Conservation (phyloP, 768 basidiomycete species). For the Ephemerocybe angulata region DNA sequence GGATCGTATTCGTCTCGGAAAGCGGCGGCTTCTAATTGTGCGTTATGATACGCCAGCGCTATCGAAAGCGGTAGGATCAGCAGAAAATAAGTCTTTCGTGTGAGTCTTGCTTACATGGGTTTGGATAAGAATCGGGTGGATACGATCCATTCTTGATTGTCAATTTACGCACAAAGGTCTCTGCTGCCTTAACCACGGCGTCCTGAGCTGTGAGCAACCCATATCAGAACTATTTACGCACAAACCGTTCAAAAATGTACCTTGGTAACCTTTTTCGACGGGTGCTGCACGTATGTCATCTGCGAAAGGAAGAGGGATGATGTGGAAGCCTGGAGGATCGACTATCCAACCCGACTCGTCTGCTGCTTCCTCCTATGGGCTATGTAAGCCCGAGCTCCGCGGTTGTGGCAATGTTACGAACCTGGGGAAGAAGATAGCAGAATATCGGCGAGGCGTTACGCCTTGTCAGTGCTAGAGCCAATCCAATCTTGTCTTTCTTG, state of each 20-base stretch:
- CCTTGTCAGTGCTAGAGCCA: constrained; percentile 69
- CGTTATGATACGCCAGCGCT: constrained; percentile 88
- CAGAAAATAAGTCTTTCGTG: constrained; percentile 9
- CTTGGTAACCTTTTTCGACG: constrained; percentile 59
- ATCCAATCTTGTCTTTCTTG: constrained; percentile 75
- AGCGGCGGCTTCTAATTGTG: constrained; percentile 86
- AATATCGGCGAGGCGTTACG: constrained; percentile 74
- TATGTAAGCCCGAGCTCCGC: constrained; percentile 1
- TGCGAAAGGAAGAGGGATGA: constrained; percentile 89
- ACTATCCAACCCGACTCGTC: constrained; percentile 66
- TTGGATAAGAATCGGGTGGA: constrained; percentile 84
- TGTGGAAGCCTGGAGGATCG: constrained; percentile 87
- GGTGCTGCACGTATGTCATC: constrained; percentile 89
- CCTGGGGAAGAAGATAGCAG: constrained; percentile 86
- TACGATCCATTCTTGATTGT: constrained; percentile 76
- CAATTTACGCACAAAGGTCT: constrained; percentile 74
- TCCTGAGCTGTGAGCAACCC: constrained; percentile 52
- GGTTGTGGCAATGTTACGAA: constrained; percentile 21
- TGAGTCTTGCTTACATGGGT: constrained; percentile 64
- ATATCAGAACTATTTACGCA: background rate
- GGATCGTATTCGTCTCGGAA: constrained; percentile 87
- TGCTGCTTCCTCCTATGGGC: constrained; percentile 57
- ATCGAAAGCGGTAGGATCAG: constrained; percentile 4
- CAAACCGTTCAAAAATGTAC: constrained; percentile 31
- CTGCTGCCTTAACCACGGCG: constrained; percentile 61